Evolutionary conservation across 2,329 filamentous ascomycete genomes (phyloP).

Genomic region (Paecilomyces variotii): DNA sequence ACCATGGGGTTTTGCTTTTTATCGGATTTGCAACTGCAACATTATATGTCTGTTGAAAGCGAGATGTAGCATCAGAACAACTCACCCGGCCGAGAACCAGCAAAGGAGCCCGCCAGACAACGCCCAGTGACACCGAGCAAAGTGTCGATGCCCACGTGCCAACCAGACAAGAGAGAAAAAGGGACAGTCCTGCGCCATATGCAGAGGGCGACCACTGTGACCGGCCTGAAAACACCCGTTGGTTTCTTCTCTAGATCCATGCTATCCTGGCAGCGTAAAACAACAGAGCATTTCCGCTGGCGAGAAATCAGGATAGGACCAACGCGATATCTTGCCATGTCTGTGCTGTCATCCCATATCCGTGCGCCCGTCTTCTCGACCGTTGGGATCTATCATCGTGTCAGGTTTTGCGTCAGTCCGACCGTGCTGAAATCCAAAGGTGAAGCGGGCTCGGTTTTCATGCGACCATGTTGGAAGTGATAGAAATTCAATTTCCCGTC

Average conservation of each 20-base stretch:
- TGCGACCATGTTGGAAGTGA: neutral
- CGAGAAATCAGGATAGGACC: neutral
- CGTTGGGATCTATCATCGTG: neutral
- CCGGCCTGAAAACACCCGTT: neutral
- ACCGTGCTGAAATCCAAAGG: neutral
- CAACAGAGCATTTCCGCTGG: neutral
- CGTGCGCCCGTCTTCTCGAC: neutral
- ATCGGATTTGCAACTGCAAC: neutral
- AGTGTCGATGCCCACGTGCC: neutral
- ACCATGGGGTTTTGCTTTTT: neutral
- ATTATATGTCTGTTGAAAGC: neutral
- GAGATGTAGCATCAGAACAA: neutral
- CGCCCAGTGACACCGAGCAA: neutral
- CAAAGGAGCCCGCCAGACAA: neutral
- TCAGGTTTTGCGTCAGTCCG: neutral
- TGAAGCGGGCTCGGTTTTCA: neutral
- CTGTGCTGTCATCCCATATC: neutral
- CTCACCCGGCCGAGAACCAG: neutral
- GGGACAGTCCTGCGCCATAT: neutral
- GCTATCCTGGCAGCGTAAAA: neutral
- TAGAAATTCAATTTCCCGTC: neutral
- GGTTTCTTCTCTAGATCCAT: neutral
- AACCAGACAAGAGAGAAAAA: neutral
- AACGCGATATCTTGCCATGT: neutral
- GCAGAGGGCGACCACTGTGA: constrained; percentile 1